Conservation (phyloP, 2,329 filamentous ascomycete genomes). For the Juglanconis oblonga region DNA sequence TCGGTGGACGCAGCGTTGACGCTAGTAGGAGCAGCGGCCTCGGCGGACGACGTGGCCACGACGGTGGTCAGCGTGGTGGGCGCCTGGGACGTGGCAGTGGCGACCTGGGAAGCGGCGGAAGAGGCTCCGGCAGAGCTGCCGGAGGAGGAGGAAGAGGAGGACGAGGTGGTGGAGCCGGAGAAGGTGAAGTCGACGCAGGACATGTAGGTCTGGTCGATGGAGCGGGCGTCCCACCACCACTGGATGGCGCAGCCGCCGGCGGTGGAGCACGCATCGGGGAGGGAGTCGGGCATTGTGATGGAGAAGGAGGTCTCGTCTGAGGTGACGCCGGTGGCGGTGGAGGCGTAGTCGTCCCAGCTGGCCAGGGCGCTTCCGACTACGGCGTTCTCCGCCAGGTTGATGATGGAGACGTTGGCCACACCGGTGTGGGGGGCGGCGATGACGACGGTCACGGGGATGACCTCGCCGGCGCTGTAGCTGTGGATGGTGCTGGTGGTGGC, state of each 20-base stretch:
- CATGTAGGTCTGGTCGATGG: conserved; percentile 50
- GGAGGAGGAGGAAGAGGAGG: not conserved
- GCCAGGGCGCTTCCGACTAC: conserved; percentile 47
- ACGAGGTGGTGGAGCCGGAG: conserved; percentile 1
- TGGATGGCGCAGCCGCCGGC: conserved; percentile 50
- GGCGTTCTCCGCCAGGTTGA: conserved; percentile 45
- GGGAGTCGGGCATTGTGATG: conserved; percentile 50
- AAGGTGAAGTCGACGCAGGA: conserved; percentile 49
- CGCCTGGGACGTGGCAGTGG: not conserved
- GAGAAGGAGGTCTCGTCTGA: conserved; percentile 46
- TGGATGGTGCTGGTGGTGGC: conserved; percentile 48
- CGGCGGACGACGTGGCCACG: not conserved
- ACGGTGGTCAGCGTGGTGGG: conserved; percentile 15
- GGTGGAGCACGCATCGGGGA: conserved; percentile 40
- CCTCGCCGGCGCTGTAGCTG: conserved; percentile 47
- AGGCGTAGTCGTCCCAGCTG: conserved; percentile 48
- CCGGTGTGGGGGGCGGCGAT: conserved; percentile 53
- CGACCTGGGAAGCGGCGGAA: not conserved
- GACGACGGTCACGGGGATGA: conserved; percentile 40
- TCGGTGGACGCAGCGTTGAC: not conserved
- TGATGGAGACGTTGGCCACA: conserved; percentile 52
- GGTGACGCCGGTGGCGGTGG: conserved; percentile 38
- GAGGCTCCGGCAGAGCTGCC: not conserved
- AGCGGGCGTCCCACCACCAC: conserved; percentile 50
- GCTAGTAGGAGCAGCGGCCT: not conserved